phyloP scores from a whole-genome alignment of 1,284 basidiomycete genomes.

The Cerioporus squamosus region DNA sequence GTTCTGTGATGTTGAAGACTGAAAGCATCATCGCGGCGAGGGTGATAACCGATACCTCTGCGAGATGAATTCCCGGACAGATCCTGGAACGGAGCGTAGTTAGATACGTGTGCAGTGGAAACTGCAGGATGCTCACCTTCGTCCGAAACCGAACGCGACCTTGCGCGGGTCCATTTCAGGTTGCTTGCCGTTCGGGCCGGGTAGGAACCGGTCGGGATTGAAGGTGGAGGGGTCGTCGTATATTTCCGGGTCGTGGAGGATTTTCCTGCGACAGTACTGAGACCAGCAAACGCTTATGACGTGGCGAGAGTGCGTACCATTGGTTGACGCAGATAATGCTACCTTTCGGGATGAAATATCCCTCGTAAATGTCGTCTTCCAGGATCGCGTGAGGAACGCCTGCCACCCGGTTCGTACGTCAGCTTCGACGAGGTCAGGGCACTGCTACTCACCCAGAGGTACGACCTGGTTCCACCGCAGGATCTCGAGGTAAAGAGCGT shows the following conservation, averaged over 20 bases:
- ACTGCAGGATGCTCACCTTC: conserved; percentile 21
- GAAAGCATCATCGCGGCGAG: conserved; percentile 34
- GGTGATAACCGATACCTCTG: conserved; percentile 36
- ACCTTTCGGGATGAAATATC: conserved; percentile 34
- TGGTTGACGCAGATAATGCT: conserved; percentile 32
- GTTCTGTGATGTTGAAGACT: conserved; percentile 34
- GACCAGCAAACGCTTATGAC: neutral
- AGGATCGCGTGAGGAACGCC: conserved; percentile 30
- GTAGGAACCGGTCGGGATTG: conserved; percentile 33
- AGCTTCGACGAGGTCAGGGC: neutral
- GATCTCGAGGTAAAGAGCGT: conserved; percentile 35
- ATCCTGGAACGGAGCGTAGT: conserved; percentile 11
- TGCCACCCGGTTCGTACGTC: neutral
- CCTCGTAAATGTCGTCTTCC: conserved; percentile 34
- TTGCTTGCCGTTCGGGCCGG: conserved; percentile 11
- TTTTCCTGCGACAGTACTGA: conserved; percentile 23
- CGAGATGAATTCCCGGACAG: conserved; percentile 33
- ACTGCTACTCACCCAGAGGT: conserved; percentile 26
- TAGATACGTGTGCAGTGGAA: neutral
- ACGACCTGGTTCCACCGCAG: conserved; percentile 33
- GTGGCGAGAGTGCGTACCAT: conserved; percentile 15
- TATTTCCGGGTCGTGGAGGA: conserved; percentile 32
- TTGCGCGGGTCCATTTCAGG: conserved; percentile 29
- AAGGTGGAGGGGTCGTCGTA: conserved; percentile 35
- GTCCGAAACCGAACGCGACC: conserved; percentile 33